These are phyloP conservation scores for Sparassis latifolia DNA, from an alignment of 1,284 basidiomycete genomes.

Conservation along the genomic window DNA sequence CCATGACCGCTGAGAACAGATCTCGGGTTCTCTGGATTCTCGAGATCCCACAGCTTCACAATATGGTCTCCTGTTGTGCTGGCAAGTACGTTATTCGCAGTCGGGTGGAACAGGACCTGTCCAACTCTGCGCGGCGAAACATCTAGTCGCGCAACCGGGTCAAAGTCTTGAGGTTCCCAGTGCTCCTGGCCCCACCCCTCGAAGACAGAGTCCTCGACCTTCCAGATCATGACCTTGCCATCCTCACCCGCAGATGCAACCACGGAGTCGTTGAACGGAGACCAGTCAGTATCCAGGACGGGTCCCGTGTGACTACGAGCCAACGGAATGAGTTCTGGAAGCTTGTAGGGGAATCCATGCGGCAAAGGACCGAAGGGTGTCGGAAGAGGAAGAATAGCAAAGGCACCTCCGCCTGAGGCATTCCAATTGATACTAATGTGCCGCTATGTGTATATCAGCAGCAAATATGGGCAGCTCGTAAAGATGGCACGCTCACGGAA, in stretches of 20 bases:
- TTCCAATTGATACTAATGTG: conserved; percentile 95
- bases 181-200: conserved; percentile 84
- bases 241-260: conserved; percentile 92
- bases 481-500: conserved; percentile 42
- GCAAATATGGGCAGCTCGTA: conserved; percentile 4
- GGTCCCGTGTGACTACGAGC: conserved; percentile 81
- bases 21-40: conserved; percentile 56
- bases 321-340: conserved; percentile 90
- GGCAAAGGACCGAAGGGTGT: conserved; percentile 60
- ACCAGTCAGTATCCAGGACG: conserved; percentile 97
- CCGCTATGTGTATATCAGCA: conserved; percentile 37
- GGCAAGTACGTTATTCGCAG: conserved; percentile 82
- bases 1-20: conserved; percentile 70
- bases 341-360: conserved; percentile 61
- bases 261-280: conserved; percentile 87
- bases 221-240: conserved; percentile 89
- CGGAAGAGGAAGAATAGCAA: conserved; percentile 84
- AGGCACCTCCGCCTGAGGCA: conserved; percentile 92
- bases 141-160: conserved; percentile 72
- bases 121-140: conserved; percentile 84
- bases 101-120: conserved; percentile 93
- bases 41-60: conserved; percentile 90
- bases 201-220: conserved; percentile 66
- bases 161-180: conserved; percentile 80
- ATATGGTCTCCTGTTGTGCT: conserved; percentile 85